phyloP scores from a whole-genome alignment of 768 basidiomycete genomes.

The Naganishia vaughanmartiniae region DNA sequence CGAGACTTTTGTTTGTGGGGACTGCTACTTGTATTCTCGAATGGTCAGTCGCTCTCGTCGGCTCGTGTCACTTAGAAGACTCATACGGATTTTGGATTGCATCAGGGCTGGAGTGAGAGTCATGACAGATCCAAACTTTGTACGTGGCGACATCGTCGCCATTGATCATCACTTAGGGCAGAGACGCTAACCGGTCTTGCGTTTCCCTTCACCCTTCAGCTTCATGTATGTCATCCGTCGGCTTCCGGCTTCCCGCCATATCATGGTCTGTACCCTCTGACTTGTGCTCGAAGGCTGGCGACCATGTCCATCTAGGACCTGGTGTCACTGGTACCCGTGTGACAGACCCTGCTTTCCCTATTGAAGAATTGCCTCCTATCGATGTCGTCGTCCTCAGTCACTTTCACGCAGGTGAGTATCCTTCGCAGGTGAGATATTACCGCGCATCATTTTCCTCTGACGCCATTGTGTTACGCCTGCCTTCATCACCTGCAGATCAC shows the following conservation, averaged over 20 bases:
- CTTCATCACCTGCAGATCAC: slow-evolving; percentile 43
- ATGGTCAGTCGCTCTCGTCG: slow-evolving; percentile 17
- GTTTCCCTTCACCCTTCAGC: neutral
- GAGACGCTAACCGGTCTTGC: neutral
- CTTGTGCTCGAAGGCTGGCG: slow-evolving; percentile 35
- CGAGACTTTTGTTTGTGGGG: slow-evolving; percentile 30
- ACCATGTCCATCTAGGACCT: slow-evolving; percentile 48
- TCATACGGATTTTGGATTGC: neutral
- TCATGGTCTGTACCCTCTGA: neutral
- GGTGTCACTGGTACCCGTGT: slow-evolving; percentile 47
- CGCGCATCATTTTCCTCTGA: neutral
- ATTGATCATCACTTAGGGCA: neutral
- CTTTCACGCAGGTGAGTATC: slow-evolving; percentile 37
- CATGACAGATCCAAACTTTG: slow-evolving; percentile 32
- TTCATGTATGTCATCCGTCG: slow-evolving; percentile 14
- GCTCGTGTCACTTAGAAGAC: neutral
- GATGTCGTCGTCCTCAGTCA: slow-evolving; percentile 50
- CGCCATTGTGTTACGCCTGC: neutral
- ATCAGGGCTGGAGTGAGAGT: slow-evolving; percentile 28
- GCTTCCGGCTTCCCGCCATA: neutral
- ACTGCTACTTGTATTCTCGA: slow-evolving; percentile 31
- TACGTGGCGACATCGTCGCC: neutral
- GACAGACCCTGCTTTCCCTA: slow-evolving; percentile 48
- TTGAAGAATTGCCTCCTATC: slow-evolving; percentile 48
- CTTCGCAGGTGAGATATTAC: neutral